Evolutionary conservation across 108 stramenopile genomes (phyloP).

Genomic region (Fragilariopsis cylindrus): DNA sequence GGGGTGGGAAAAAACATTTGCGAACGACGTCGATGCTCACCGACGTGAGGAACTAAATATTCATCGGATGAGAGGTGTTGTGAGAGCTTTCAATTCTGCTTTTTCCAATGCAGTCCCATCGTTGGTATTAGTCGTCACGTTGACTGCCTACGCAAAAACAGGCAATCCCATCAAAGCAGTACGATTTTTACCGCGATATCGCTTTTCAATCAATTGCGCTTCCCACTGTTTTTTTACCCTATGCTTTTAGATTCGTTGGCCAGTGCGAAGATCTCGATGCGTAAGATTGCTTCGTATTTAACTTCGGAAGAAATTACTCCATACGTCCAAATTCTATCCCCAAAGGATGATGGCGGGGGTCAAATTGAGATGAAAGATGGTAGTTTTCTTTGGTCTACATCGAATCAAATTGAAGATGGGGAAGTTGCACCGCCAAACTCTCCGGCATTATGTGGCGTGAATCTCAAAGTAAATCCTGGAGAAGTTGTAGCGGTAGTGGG

Average conservation of each 20-base stretch:
- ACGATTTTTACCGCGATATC: constrained; percentile 92
- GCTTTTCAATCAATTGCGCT: constrained; percentile 92
- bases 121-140: constrained; percentile 70
- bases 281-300: constrained; percentile 66
- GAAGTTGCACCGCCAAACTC: constrained; percentile 26
- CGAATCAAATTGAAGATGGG: constrained; percentile 32
- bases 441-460: constrained; percentile 61
- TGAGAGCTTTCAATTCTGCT: constrained; percentile 71
- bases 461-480: constrained; percentile 58
- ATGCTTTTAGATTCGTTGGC: constrained; percentile 80
- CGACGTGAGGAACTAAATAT: constrained; percentile 61
- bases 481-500: constrained; percentile 88
- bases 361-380: constrained; percentile 67
- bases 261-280: constrained; percentile 68
- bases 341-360: constrained; percentile 48
- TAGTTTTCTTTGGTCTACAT: constrained; percentile 67
- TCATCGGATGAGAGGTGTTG: constrained; percentile 52
- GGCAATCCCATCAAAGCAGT: constrained; percentile 69
- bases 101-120: constrained; percentile 72
- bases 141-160: constrained; percentile 60
- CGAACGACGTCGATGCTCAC: constrained; percentile 50
- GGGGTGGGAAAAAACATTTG: constrained; percentile 71
- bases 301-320: constrained; percentile 60
- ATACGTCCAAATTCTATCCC: constrained; percentile 50
- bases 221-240: constrained; percentile 87